A percentile compares a stretch with the other conserved stretches of the same genome.
phyloP scores from a whole-genome alignment of 192 early-diverging fungal species.

The Coemansia sp. region DNA sequence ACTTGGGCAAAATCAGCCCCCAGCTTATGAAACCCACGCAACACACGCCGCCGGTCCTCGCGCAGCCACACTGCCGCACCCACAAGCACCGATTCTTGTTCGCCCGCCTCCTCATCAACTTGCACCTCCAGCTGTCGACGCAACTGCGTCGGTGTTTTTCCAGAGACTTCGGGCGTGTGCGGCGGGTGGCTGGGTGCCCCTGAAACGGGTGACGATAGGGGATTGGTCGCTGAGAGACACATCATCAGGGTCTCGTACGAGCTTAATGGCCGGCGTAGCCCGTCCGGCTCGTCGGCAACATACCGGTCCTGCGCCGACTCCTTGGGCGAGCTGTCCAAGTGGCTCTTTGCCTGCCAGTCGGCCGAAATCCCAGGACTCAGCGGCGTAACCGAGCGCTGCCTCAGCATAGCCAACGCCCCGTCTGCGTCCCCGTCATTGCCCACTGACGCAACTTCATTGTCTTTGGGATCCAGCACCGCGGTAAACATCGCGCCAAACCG shows the following conservation, averaged over 20 bases:
- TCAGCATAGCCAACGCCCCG: not conserved
- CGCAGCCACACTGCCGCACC: constrained; percentile 46
- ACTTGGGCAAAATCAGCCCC: constrained; percentile 75
- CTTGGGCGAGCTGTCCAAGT: constrained; percentile 8
- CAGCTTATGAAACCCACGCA: constrained; percentile 63
- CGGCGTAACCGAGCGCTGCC: constrained; percentile 2
- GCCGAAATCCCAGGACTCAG: not conserved
- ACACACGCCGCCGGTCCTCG: constrained; percentile 61
- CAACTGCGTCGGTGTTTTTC: not conserved
- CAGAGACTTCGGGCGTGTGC: not conserved
- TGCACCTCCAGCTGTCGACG: constrained; percentile 17
- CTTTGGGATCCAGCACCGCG: constrained; percentile 13
- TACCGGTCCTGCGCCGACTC: constrained; percentile 48
- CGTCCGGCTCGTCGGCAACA: constrained; percentile 20
- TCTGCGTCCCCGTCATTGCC: not conserved
- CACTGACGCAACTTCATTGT: not conserved
- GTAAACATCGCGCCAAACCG: constrained; percentile 49
- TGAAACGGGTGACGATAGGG: not conserved
- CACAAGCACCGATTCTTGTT: constrained; percentile 30
- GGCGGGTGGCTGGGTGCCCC: not conserved
- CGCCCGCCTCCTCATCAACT: constrained; percentile 27
- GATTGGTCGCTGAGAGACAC: not conserved
- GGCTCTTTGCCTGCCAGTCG: not conserved
- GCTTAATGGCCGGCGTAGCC: constrained; percentile 31
- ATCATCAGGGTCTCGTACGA: constrained; percentile 45